Base-by-base conservation (phyloP, 805 yeast species). In the Candida golubevii region DNA sequence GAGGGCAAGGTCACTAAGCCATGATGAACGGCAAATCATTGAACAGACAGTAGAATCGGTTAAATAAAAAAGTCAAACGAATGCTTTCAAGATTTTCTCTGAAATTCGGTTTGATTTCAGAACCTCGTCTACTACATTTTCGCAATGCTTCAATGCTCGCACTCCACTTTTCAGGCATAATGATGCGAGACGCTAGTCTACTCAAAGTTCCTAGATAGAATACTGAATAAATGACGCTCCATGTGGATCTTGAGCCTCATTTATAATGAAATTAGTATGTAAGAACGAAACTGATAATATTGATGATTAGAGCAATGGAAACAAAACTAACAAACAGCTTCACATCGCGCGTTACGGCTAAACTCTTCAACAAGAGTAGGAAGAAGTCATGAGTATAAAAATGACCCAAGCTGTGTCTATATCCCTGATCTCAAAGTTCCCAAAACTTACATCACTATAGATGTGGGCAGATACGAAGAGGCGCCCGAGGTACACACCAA, bases 351-450 rank as follows among this genome's bases (percentile, higher is more conserved):
- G 7, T 42, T 54, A 26, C 44, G 44, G 7, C 33, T 41, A 27
- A 45, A 48, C 31, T 44, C 53, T 4, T 26, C 38, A 8, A 42
- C 42, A 38, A 44, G 49, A 14, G 48, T 66, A 9, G 71, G 71
- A 5, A 51, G 71, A 27, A 63, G 57, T 38, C 56, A 58, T 27
- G 63, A 58, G 27, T 60, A 54, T 37, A 51, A 47, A 18, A 18
- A 33, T 2, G 50, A 50, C 37, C 49, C 53, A 3, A 26, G 52
- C 14, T 60, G 63, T 37, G 51, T 62, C 38, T 45, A 59, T 34
- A 57, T 66, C 38, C 55, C 57, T 26, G 63, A 66, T 39, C 51
- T 58, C 18, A 54, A 58, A 37, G 67, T 64, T 10, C 65, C 71
- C 8, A 56, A 67, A 39, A 55, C 56, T 13, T 67, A 65, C 46